Evolutionary conservation across 2,329 filamentous ascomycete genomes (phyloP).

Genomic region (Xylaria sp.): DNA sequence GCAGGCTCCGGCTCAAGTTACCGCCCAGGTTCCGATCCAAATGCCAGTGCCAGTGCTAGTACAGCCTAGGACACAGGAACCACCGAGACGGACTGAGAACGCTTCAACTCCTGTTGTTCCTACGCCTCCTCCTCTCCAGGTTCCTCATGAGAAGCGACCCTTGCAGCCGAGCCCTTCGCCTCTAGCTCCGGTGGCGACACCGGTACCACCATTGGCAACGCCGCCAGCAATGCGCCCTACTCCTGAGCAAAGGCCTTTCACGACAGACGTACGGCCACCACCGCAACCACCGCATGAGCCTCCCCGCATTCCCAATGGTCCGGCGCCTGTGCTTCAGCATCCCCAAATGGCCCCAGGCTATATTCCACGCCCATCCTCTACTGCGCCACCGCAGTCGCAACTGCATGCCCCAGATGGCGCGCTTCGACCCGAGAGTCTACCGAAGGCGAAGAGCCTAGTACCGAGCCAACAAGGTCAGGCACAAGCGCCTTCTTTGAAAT

Average conservation of each 20-base stretch:
- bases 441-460: conserved; percentile 42
- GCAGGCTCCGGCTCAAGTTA: background rate
- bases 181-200: background rate
- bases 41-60: conserved; percentile 19
- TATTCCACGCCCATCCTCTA: conserved; percentile 37
- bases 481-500: conserved; percentile 45
- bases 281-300: conserved; percentile 32
- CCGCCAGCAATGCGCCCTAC: conserved; percentile 24
- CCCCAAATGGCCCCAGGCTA: conserved; percentile 45
- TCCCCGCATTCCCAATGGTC: conserved; percentile 28
- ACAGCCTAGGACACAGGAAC: conserved; percentile 28
- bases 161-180: conserved; percentile 36
- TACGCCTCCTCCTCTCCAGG: conserved; percentile 24
- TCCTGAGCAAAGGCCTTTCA: conserved; percentile 34
- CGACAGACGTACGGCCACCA: conserved; percentile 35
- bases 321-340: conserved; percentile 47
- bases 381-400: conserved; percentile 36
- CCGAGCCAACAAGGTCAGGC: conserved; percentile 38
- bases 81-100: conserved; percentile 27
- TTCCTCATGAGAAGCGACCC: conserved; percentile 33
- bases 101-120: conserved; percentile 11
- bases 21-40: background rate
- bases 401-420: conserved; percentile 39
- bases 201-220: background rate
- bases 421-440: conserved; percentile 43